phyloP scores from a whole-genome alignment of 2,329 filamentous ascomycete species.

The Onygenales sp. region DNA sequence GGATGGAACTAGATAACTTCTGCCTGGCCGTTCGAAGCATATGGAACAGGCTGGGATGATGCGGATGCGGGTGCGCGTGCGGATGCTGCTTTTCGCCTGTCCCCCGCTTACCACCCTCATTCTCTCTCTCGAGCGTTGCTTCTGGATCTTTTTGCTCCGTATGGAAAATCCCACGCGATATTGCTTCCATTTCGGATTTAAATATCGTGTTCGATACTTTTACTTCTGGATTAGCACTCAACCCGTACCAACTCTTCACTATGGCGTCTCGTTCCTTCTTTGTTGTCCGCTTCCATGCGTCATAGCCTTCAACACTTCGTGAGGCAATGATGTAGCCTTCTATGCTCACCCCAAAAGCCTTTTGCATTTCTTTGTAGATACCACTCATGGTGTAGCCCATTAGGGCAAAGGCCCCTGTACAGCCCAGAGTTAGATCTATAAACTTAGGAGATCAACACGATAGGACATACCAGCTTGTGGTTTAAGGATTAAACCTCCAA shows the following conservation, averaged over 20 bases:
- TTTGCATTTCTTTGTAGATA: constrained; percentile 66
- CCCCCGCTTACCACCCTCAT: neutral
- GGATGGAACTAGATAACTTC: neutral
- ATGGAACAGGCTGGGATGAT: neutral
- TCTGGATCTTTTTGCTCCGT: constrained; percentile 5
- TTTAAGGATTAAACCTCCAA: constrained; percentile 73
- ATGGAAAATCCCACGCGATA: constrained; percentile 9
- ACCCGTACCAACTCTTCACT: constrained; percentile 53
- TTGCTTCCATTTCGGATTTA: constrained; percentile 23
- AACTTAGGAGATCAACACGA: neutral
- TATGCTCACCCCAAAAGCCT: constrained; percentile 59
- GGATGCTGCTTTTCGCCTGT: neutral
- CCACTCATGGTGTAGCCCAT: constrained; percentile 79
- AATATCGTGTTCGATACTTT: constrained; percentile 47
- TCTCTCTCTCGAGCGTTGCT: neutral
- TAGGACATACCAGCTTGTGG: constrained; percentile 59
- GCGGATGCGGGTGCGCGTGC: neutral
- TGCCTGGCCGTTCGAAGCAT: neutral
- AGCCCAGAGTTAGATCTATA: neutral
- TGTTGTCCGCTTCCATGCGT: constrained; percentile 49
- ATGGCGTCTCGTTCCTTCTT: constrained; percentile 55
- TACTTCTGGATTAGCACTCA: constrained; percentile 50
- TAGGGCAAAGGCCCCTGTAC: constrained; percentile 53
- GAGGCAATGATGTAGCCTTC: constrained; percentile 73
- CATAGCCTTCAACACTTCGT: constrained; percentile 63